Evolutionary conservation across 352 stramenopile genomes (phyloP).

Genomic region (Hyaloperonospora arabidopsidis): DNA sequence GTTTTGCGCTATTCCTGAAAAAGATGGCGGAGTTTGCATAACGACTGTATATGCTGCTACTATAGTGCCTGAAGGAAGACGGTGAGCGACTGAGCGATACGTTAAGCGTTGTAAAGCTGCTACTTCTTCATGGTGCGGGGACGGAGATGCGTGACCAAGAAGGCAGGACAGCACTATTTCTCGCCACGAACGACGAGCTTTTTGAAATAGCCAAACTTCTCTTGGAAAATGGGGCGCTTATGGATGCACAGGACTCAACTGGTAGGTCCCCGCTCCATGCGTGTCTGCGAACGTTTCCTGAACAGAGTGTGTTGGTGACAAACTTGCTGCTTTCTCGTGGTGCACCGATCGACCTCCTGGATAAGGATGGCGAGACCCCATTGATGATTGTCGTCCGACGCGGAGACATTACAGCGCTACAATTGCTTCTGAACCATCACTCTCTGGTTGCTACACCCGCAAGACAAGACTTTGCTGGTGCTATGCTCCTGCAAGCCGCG

Average conservation of each 20-base stretch:
- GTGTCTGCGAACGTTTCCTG: conserved; percentile 15
- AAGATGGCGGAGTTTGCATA: not conserved
- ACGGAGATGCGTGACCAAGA: conserved; percentile 21
- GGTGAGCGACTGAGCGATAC: conserved; percentile 22
- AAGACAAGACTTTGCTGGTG: conserved; percentile 20
- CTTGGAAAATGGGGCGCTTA: conserved; percentile 21
- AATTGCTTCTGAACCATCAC: conserved; percentile 29
- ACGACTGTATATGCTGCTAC: not conserved
- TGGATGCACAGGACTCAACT: conserved; percentile 21
- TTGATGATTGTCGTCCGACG: conserved; percentile 20
- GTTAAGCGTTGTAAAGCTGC: conserved; percentile 23
- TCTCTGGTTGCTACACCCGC: conserved; percentile 18
- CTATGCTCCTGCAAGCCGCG: conserved; percentile 22
- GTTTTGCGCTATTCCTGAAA: not conserved
- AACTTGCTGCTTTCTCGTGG: conserved; percentile 27
- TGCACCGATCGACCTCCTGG: conserved; percentile 19
- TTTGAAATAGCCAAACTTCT: conserved; percentile 25
- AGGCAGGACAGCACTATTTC: conserved; percentile 27
- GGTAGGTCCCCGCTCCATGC: conserved; percentile 21
- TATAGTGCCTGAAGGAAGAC: conserved; percentile 29
- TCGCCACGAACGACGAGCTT: conserved; percentile 31
- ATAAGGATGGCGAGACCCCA: conserved; percentile 20
- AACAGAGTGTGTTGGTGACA: conserved; percentile 24
- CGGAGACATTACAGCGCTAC: conserved; percentile 20
- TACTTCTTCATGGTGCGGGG: conserved; percentile 23